phyloP scores from a whole-genome alignment of 192 early-diverging fungal genomes.

The Oehlia diaphana region DNA sequence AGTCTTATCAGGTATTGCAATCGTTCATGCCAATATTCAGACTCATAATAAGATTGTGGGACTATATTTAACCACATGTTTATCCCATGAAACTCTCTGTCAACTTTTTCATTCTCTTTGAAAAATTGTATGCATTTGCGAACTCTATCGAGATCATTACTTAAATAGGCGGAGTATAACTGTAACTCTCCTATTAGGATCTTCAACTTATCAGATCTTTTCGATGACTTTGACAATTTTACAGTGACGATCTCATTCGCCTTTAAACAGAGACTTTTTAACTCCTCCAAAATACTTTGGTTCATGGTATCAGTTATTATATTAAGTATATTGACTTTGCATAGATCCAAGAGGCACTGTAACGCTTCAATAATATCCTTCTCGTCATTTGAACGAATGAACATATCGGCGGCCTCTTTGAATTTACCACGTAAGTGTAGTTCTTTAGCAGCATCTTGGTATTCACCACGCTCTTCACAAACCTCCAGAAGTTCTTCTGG shows the following conservation, averaged over 20 bases:
- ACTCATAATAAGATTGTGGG: not conserved
- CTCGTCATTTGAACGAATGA: not conserved
- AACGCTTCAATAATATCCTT: not conserved
- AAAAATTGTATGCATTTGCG: not conserved
- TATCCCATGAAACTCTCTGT: not conserved
- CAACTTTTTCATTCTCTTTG: not conserved
- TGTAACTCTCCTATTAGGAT: slow-evolving; percentile 1
- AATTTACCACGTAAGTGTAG: not conserved
- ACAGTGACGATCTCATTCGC: not conserved
- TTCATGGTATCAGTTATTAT: not conserved
- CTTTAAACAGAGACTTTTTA: not conserved
- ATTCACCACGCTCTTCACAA: not conserved
- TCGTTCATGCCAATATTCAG: not conserved
- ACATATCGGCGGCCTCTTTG: slow-evolving; percentile 6
- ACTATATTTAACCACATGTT: slow-evolving; percentile 7
- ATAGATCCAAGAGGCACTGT: not conserved
- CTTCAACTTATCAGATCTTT: not conserved
- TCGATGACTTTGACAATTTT: not conserved
- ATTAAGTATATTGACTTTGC: slow-evolving; percentile 8
- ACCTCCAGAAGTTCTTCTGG: slow-evolving; percentile 13
- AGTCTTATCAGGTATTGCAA: slow-evolving; percentile 10
- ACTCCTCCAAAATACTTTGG: not conserved
- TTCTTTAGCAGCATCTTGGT: not conserved
- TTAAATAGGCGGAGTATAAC: slow-evolving; percentile 19
- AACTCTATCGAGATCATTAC: not conserved